Conservation (phyloP, 768 basidiomycete species). For the Gymnopilus dilepis region DNA sequence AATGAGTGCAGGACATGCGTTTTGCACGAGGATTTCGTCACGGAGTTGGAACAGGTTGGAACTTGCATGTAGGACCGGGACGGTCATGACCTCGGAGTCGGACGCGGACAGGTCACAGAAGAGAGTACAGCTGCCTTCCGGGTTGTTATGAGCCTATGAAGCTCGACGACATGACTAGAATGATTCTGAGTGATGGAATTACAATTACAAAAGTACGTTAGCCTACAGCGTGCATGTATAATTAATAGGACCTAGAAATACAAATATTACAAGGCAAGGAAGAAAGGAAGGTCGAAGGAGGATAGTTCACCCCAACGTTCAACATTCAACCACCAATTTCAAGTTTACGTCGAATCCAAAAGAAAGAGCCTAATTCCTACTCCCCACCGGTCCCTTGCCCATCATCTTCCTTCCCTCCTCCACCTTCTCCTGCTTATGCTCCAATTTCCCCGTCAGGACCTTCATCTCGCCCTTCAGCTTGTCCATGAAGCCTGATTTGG, state of each 20-base stretch:
- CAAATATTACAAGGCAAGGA: no score
- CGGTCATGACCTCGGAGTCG: no score
- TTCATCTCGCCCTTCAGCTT: conserved; percentile 13
- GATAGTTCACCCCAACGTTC: not conserved
- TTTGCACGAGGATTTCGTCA: conserved; percentile 5
- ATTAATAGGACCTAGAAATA: not conserved
- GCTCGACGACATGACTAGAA: no score
- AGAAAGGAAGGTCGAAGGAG: no score
- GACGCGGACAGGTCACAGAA: no score
- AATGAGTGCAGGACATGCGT: not conserved
- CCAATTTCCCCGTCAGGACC: conserved; percentile 7
- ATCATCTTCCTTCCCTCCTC: conserved; percentile 11
- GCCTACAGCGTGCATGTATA: not conserved
- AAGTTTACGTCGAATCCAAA: not conserved
- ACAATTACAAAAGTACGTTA: no score
- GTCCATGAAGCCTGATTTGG: conserved; percentile 8
- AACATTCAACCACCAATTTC: not conserved
- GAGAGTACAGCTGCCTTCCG: no score
- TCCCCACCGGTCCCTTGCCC: conserved; percentile 3
- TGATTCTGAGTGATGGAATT: no score
- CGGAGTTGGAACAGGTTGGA: no score
- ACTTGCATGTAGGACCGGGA: no score
- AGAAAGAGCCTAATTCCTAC: not conserved
- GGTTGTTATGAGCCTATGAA: no score
- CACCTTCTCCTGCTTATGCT: conserved; percentile 10